phyloP scores from a whole-genome alignment of 129 eudicot species.

The Saussurea involucrata region DNA sequence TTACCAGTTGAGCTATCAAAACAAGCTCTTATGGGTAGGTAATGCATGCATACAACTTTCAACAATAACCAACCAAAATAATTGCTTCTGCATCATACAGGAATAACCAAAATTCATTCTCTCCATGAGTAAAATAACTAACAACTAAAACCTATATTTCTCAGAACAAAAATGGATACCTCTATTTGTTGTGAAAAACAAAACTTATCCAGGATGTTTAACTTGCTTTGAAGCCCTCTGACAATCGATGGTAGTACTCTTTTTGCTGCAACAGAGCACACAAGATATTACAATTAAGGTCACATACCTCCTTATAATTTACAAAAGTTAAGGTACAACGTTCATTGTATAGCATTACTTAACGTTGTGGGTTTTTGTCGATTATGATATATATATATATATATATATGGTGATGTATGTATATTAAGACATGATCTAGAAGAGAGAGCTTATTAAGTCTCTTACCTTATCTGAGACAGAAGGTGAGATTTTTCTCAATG shows the following conservation, averaged over 20 bases:
- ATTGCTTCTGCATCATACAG: background rate
- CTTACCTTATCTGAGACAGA: constrained; percentile 79
- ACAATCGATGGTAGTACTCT: constrained; percentile 37
- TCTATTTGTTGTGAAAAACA: background rate
- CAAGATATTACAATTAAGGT: background rate
- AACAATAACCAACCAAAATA: too few relatives aligned
- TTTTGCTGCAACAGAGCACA: constrained; percentile 60
- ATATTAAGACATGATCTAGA: background rate
- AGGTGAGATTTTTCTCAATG: constrained; percentile 57
- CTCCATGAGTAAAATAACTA: background rate
- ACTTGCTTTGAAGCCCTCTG: constrained; percentile 45
- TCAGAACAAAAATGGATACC: constrained; percentile 15
- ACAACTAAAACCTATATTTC: constrained; percentile 1
- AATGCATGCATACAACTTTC: too few relatives aligned
- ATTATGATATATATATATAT: too few relatives aligned
- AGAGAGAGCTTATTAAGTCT: background rate
- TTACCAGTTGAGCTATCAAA: too few relatives aligned
- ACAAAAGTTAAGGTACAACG: background rate
- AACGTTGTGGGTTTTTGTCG: background rate
- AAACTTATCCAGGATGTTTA: background rate
- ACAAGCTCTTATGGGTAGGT: too few relatives aligned
- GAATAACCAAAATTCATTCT: background rate
- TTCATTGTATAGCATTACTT: too few relatives aligned
- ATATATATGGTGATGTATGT: background rate
- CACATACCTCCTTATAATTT: background rate